Evolutionary conservation across 2,329 filamentous ascomycete species (phyloP), one percentile per base, ranked within the genome.

Genomic region (Monosporascus sp.): DNA sequence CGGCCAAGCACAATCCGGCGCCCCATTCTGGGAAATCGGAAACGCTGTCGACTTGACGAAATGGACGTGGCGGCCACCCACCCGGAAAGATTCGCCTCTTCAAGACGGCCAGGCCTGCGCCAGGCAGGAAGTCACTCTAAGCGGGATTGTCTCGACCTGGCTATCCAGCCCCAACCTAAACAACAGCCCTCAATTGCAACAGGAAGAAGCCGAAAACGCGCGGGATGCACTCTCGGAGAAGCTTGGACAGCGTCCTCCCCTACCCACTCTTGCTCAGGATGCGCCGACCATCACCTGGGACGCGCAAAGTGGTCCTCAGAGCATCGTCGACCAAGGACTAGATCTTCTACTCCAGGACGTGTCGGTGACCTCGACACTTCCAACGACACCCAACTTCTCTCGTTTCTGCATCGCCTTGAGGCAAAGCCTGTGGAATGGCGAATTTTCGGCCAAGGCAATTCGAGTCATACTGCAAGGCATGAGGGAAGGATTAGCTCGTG

Each of bases 31-130:
- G 80, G 71, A 73, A 0, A 70, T 80, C 46, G 69, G 74, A 14
- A 69, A 73, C 24, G 66, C 74, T 1, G 65, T 73, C 6, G 73
- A 77, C 50, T 63, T 79, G 39, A 74, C 71, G 3, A 66, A 74
- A 50, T 80, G 78, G 77, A 70, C 71, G 47, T 84, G 81, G 81
- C 67, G 75, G 38, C 71, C 80, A 8, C 80, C 81, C 8, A 73
- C 66, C 14, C 54, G 66, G 3, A 57, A 65, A 9, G 60, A 65
- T 49, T 53, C 62, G 7, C 65, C 65, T 50, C 39, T 36, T 45
- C 56, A 22, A 54, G 45, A 49, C 11, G 50, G 37, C 36, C 36
- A 36, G 45, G 49, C 41, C 46, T 38, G 52, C 25, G 37, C 47
- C n/a, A n/a, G 39, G 17, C 9, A 39, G 8, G 45, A 46, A 38